Base-by-base conservation (phyloP, 2,329 filamentous ascomycete species). In the Fusarium neocosmosporiellum region DNA sequence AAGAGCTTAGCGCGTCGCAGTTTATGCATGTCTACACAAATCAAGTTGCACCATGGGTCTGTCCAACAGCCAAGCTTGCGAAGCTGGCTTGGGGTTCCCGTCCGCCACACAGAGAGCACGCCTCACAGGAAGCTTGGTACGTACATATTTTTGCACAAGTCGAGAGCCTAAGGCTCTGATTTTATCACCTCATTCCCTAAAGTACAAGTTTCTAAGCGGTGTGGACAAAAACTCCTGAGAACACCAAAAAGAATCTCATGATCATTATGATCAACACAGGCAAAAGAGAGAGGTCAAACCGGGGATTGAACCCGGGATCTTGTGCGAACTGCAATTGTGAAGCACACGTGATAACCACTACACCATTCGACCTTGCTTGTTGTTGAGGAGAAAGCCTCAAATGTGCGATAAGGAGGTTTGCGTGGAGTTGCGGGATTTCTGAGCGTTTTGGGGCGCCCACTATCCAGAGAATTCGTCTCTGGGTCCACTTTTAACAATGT, bases 281-380 rank as follows among this genome's bases (percentile, higher is more conserved):
- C 18, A 24, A 50, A 60, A 54, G 50, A 31, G 24, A n/a, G 8
- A 55, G 64, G 59, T 62, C 64, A n/a, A 57, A 62, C 33, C 39
- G 64, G 64, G 64, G 64, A 7, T 66, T 24, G 64, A 66, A 66
- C 64, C 64, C 63, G 39, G 22, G 63, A 13, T 58, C 63, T 62
- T 55, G 5, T 8, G 24, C 29, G 63, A 5, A 31, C 27, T 5
- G 2, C 2, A 36, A n/a, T n/a, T 66, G 63, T 66, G 63, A 66
- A 24, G 24, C 22, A 5, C 3, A 55, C 58, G 58, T 66, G 33
- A 54, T 62, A 36, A 33, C 57, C 57, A 27, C 57, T 59, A 59
- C 27, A 59, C 57, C 57, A 59, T 18, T 46, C 57, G 27, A 46
- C 37, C 57, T n/a, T 22, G 27, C 27, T 46, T 31, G 37, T 59